A percentile compares a stretch with the other conserved stretches of the same genome.
These are phyloP conservation scores for Pseudozyma flocculosa DNA, from an alignment of 1,284 basidiomycete species.

Conservation along the genomic window DNA sequence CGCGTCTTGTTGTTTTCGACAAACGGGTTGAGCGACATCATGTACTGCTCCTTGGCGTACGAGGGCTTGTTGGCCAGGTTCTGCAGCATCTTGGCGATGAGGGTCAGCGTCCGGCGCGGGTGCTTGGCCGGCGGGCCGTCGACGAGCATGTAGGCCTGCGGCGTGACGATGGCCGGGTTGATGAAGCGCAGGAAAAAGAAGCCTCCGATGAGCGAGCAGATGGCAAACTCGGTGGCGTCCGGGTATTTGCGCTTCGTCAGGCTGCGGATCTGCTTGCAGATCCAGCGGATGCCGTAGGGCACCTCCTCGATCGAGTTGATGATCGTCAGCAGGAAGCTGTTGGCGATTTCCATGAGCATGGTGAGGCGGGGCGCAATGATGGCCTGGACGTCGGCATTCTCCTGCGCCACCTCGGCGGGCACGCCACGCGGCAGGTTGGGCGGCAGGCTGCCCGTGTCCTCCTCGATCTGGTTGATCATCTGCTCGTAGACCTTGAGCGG, in stretches of 20 bases:
- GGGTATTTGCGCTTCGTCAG: constrained; percentile 97
- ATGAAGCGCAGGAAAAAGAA: constrained; percentile 99
- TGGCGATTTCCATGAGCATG: constrained; percentile 99
- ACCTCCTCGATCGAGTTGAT: constrained; percentile 96
- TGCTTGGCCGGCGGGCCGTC: constrained; percentile 96
- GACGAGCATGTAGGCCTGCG: constrained; percentile 99
- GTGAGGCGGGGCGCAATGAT: constrained; percentile 93
- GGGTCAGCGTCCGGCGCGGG: constrained; percentile 87
- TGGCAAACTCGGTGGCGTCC: constrained; percentile 93
- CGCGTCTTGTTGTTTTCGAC: constrained; percentile 96
- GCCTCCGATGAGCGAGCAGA: constrained; percentile 96
- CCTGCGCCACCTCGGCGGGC: constrained; percentile 85
- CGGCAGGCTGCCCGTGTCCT: constrained; percentile 87
- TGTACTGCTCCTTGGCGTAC: constrained; percentile 95
- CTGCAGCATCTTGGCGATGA: constrained; percentile 99
- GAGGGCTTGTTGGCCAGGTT: constrained; percentile 98
- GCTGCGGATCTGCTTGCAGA: constrained; percentile 97
- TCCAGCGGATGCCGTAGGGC: constrained; percentile 98
- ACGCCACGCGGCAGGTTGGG: constrained; percentile 87
- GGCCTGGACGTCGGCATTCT: constrained; percentile 90
- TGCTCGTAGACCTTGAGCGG: constrained; percentile 77
- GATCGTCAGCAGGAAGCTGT: constrained; percentile 94
- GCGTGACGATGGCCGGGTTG: constrained; percentile 99
- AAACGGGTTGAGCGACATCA: constrained; percentile 97
- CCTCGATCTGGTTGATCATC: constrained; percentile 80